A percentile compares a stretch with the other conserved stretches of the same genome.
These are phyloP conservation scores for Schizochytrium sp. DNA, from an alignment of 108 stramenopile genomes.

Conservation along the genomic window DNA sequence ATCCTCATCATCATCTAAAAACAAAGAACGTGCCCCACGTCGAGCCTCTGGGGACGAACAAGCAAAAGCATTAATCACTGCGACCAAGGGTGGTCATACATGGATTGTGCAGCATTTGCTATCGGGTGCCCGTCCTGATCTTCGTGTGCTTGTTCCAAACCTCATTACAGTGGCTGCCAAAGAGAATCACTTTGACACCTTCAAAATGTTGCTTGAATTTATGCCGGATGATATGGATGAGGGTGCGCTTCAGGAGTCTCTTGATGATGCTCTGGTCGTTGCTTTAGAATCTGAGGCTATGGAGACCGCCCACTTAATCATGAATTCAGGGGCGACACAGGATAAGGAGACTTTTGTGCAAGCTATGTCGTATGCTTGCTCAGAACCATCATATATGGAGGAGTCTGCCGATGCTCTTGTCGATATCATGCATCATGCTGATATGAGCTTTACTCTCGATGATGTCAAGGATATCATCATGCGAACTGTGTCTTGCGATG, in stretches of 20 bases:
- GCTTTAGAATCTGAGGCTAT: slow-evolving; percentile 16
- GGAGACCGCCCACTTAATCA: not conserved
- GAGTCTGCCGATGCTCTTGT: slow-evolving; percentile 7
- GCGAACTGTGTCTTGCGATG: not conserved
- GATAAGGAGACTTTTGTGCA: not conserved
- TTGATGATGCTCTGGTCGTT: not conserved
- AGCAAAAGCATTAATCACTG: not conserved
- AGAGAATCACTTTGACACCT: not conserved
- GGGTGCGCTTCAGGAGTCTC: not conserved
- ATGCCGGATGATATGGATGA: not conserved
- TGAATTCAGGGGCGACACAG: slow-evolving; percentile 10
- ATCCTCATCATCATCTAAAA: not conserved
- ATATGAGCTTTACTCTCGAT: not conserved
- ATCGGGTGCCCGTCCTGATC: not conserved
- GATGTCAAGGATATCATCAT: slow-evolving; percentile 10
- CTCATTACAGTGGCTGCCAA: slow-evolving; percentile 18
- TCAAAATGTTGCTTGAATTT: not conserved
- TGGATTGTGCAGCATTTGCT: not conserved
- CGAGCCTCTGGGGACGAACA: slow-evolving; percentile 49
- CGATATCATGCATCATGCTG: not conserved
- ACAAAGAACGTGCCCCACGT: not conserved
- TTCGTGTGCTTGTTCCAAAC: slow-evolving; percentile 11
- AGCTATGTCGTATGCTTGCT: not conserved
- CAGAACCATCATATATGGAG: not conserved
- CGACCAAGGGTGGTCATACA: slow-evolving; percentile 42